phyloP scores from a whole-genome alignment of 257 asterid species.

The Knoxia roxburghii region DNA sequence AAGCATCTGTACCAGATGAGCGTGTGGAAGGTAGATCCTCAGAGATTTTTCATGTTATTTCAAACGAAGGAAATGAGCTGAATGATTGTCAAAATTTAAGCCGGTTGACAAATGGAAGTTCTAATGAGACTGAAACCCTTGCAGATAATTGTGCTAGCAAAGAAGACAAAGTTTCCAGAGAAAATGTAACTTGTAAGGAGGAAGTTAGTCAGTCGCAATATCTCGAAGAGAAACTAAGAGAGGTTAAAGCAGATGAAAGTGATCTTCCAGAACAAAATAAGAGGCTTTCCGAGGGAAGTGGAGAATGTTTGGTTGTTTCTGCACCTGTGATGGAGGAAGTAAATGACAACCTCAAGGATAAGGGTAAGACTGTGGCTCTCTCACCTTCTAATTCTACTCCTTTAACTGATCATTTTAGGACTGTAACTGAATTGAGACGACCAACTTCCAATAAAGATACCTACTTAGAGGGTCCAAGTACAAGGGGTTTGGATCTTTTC shows the following conservation, averaged over 20 bases:
- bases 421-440: slow-evolving; percentile 39
- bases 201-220: slow-evolving; percentile 29
- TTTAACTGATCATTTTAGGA: slow-evolving; percentile 33
- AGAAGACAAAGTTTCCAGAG: slow-evolving; percentile 26
- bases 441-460: slow-evolving; percentile 34
- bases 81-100: slow-evolving; percentile 28
- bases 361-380: slow-evolving; percentile 60
- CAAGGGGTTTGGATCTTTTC: slow-evolving; percentile 75
- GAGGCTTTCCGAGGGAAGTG: slow-evolving; percentile 35
- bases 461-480: slow-evolving; percentile 67
- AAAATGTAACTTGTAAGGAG: slow-evolving; percentile 39
- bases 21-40: slow-evolving; percentile 31
- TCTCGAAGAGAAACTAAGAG: slow-evolving; percentile 37
- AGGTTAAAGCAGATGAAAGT: slow-evolving; percentile 37
- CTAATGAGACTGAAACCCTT: slow-evolving; percentile 31
- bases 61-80: slow-evolving; percentile 31
- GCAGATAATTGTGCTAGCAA: slow-evolving; percentile 33
- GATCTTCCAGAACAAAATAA: slow-evolving; percentile 23
- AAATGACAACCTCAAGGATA: slow-evolving; percentile 43
- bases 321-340: slow-evolving; percentile 31
- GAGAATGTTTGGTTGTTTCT: slow-evolving; percentile 26
- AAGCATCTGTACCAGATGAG: slow-evolving; percentile 29
- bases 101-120: slow-evolving; percentile 21
- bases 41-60: slow-evolving; percentile 30
- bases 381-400: slow-evolving; percentile 30